phyloP scores from a whole-genome alignment of 495 filamentous ascomycete species.

The Articulospora tetracladia region DNA sequence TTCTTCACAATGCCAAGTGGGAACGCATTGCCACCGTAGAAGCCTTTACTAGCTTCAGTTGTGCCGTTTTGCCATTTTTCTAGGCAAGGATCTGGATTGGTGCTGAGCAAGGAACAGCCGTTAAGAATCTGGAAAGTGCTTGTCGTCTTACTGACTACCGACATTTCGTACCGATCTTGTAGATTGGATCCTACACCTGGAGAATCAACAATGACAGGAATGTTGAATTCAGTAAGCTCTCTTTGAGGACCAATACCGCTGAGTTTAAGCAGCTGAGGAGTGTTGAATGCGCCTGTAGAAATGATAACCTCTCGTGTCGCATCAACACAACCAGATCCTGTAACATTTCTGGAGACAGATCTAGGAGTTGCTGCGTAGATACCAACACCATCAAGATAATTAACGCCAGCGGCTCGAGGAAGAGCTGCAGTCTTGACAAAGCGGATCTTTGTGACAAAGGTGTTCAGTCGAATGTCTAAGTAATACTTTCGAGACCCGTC shows the following conservation, averaged over 20 bases:
- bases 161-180: conserved; percentile 58
- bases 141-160: conserved; percentile 39
- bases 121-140: conserved; percentile 36
- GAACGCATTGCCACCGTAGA: conserved; percentile 47
- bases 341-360: neutral
- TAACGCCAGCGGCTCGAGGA: conserved; percentile 57
- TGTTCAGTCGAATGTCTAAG: conserved; percentile 54
- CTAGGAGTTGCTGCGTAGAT: conserved; percentile 58
- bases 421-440: conserved; percentile 41
- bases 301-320: conserved; percentile 61
- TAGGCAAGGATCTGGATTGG: conserved; percentile 44
- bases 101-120: conserved; percentile 44
- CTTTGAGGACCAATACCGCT: conserved; percentile 53
- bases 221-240: conserved; percentile 45
- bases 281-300: conserved; percentile 56
- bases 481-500: conserved; percentile 53
- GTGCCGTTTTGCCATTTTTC: conserved; percentile 35
- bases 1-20: conserved; percentile 44
- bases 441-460: conserved; percentile 54
- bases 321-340: neutral
- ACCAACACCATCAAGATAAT: conserved; percentile 55
- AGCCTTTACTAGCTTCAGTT: conserved; percentile 24
- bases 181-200: conserved; percentile 64
- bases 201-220: conserved; percentile 48
- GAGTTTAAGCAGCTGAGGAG: conserved; percentile 60